Conservation (phyloP, 257 asterid species). For the Nicotiana tabacum region DNA sequence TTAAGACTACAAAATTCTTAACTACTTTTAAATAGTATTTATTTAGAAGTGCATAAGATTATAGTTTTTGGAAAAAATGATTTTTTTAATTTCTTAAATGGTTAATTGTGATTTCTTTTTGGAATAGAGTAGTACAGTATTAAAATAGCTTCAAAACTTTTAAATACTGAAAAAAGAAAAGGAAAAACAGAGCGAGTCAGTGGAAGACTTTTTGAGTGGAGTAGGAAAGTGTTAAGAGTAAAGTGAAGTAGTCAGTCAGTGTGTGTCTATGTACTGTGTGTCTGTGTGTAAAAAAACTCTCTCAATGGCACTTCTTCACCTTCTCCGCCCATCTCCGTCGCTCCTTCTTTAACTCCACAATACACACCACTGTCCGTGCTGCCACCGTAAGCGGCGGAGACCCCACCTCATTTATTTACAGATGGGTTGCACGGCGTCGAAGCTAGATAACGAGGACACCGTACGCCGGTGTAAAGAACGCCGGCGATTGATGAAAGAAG, state of each 20-base stretch:
- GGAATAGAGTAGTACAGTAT: background rate
- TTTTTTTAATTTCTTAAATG: background rate
- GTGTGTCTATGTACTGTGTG: background rate
- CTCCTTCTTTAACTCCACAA: background rate
- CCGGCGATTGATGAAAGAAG: constrained; percentile 90
- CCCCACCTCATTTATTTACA: background rate
- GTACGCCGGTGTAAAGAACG: constrained; percentile 99
- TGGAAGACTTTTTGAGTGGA: background rate
- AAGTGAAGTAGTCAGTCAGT: constrained; percentile 14
- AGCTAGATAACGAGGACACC: constrained; percentile 94
- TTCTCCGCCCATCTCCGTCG: constrained; percentile 1
- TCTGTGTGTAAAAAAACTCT: background rate
- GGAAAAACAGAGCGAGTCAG: background rate
- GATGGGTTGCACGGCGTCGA: constrained; percentile 95
- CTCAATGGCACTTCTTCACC: constrained; percentile 6
- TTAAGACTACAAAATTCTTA: no score
- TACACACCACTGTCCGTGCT: background rate
- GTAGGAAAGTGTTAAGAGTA: background rate
- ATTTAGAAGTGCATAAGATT: no score
- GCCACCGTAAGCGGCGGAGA: constrained; percentile 3
- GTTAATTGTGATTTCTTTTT: background rate
- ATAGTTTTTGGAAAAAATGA: background rate
- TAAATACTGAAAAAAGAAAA: background rate
- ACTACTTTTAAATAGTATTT: no score
- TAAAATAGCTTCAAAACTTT: background rate